Base-by-base conservation (phyloP, 1,139 yeast species). In the Groenewaldozyma sp. region DNA sequence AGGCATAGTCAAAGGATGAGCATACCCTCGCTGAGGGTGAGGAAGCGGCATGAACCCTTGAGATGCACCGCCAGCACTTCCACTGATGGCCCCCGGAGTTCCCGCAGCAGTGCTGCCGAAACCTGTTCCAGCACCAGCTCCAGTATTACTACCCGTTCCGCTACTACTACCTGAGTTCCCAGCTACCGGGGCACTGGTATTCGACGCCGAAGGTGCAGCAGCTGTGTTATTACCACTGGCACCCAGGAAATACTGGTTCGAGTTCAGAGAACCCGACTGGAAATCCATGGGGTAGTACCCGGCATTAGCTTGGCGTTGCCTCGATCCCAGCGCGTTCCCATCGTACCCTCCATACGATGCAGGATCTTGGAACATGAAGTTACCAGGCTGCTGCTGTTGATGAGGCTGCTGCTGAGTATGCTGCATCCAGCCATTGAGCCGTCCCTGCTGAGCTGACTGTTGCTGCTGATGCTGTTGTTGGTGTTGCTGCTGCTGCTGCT, bases 371-470 rank as follows among this genome's bases (percentile, higher is more conserved):
- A 29, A 29, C 5, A 21, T 31, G 34, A n/a, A 35, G 33, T 29
- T 28, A 17, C 26, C 16, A 16, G 20, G 33, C 18, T 29, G 33
- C 33, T 29, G 33, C 6, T 34, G 39, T 28, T 36, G 36, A 22
- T 39, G 46, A 29, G 24, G 42, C 27, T 36, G 44, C 20, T 40
- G 49, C 20, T 36, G 46, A 17, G 37, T 41, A 24, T 20, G 39
- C 31, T 35, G 39, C n/a, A n/a, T n/a, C n/a, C n/a, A n/a, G n/a
- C n/a, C n/a, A n/a, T n/a, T n/a, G n/a, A n/a, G n/a, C n/a, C n/a
- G n/a, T n/a, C n/a, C n/a, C 37, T 37, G 49, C 38, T 37, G 46
- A 39, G 31, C 37, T 14, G 40, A 41, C 39, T 34, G 45, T 19
- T 39, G 42, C 18, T 24, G 39, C 16, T 36, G 41, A 13, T 26